Evolutionary conservation across 1,284 basidiomycete genomes (phyloP).

Genomic region (Leccinum pallidistipes): DNA sequence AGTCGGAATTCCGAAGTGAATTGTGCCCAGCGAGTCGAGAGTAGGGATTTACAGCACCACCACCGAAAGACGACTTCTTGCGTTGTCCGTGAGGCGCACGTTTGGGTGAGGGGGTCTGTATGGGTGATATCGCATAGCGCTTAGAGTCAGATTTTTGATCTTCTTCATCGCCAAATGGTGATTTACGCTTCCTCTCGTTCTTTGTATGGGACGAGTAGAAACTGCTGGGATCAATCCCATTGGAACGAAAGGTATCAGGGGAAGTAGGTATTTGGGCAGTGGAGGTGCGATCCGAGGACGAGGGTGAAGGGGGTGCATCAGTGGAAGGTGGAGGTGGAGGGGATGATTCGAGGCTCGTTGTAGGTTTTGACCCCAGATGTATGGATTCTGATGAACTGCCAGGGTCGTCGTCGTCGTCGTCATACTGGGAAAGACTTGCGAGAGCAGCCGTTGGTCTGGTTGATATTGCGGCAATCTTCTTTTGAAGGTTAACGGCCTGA

Average conservation of each 20-base stretch:
- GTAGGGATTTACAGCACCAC: conserved; percentile 39
- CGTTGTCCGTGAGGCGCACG: conserved; percentile 24
- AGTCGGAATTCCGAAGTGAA: conserved; percentile 34
- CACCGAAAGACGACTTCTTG: conserved; percentile 35
- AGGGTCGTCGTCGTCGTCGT: conserved; percentile 43
- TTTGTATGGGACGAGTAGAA: conserved; percentile 43
- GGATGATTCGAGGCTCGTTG: conserved; percentile 28
- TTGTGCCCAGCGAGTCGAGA: conserved; percentile 36
- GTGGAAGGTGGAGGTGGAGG: conserved; percentile 31
- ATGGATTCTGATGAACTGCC: conserved; percentile 29
- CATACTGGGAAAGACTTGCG: conserved; percentile 52
- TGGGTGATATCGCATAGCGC: conserved; percentile 31
- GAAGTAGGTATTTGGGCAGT: conserved; percentile 24
- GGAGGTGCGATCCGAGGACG: conserved; percentile 21
- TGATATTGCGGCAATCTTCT: conserved; percentile 56
- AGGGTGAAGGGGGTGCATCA: conserved; percentile 28
- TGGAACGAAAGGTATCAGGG: conserved; percentile 26
- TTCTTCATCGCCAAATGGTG: conserved; percentile 33
- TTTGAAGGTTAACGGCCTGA: conserved; percentile 58
- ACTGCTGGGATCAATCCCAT: conserved; percentile 40
- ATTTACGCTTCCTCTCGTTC: conserved; percentile 45
- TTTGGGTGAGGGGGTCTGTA: conserved; percentile 26
- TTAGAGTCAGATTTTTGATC: conserved; percentile 20
- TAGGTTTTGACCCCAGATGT: conserved; percentile 24
- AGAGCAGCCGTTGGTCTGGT: conserved; percentile 44